phyloP scores from a whole-genome alignment of 2,329 filamentous ascomycete genomes.

The Nigrograna mackinnonii region DNA sequence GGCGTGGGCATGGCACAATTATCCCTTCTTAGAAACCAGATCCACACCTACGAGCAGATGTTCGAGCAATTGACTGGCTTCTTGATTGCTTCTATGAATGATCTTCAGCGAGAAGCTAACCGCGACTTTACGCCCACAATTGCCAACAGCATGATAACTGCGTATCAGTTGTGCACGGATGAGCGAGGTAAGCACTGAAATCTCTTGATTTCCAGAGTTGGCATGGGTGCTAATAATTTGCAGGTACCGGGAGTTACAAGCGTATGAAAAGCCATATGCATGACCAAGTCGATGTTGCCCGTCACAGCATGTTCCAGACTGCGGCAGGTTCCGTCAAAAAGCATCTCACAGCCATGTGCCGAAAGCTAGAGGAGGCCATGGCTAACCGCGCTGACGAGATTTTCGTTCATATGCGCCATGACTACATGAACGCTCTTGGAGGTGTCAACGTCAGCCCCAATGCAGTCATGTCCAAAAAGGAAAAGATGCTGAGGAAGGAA shows the following conservation, averaged over 20 bases:
- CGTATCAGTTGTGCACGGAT: slow-evolving; percentile 50
- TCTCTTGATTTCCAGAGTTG: neutral
- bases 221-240: neutral
- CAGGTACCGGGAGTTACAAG: slow-evolving; percentile 48
- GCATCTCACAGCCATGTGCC: slow-evolving; percentile 37
- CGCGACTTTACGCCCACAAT: slow-evolving; percentile 58
- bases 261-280: slow-evolving; percentile 59
- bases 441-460: slow-evolving; percentile 15
- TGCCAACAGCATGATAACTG: slow-evolving; percentile 46
- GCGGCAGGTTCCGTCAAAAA: neutral
- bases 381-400: slow-evolving; percentile 51
- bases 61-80: slow-evolving; percentile 41
- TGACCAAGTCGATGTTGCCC: slow-evolving; percentile 45
- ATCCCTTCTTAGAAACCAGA: slow-evolving; percentile 44
- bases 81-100: slow-evolving; percentile 44
- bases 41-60: slow-evolving; percentile 45
- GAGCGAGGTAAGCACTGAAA: slow-evolving; percentile 43
- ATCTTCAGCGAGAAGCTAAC: slow-evolving; percentile 56
- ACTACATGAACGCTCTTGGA: slow-evolving; percentile 43
- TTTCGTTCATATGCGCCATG: slow-evolving; percentile 35
- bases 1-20: slow-evolving; percentile 46
- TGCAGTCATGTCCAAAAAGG: slow-evolving; percentile 14
- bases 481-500: slow-evolving; percentile 15
- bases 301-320: slow-evolving; percentile 53
- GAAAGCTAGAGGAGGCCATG: slow-evolving; percentile 47